phyloP scores from a whole-genome alignment of 495 filamentous ascomycete genomes.

The Chaetomium cochliodes region DNA sequence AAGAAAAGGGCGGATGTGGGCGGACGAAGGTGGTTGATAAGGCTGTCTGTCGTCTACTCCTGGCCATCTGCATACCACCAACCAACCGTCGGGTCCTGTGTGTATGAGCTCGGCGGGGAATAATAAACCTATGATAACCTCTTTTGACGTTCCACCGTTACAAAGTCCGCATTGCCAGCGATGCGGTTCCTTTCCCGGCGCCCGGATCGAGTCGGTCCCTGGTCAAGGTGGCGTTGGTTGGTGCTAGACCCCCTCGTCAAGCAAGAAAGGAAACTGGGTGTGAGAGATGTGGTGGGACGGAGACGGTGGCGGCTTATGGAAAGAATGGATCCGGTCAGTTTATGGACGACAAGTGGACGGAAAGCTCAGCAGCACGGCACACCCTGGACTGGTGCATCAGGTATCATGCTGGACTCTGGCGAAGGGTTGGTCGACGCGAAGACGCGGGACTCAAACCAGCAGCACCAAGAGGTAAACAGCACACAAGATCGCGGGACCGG shows the following conservation, averaged over 20 bases:
- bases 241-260: constrained; percentile 2
- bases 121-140: constrained; percentile 19
- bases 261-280: constrained; percentile 4
- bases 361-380: constrained; percentile 28
- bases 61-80: constrained; percentile 33
- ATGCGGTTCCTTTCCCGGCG: constrained; percentile 28
- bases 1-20: constrained; percentile 12
- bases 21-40: constrained; percentile 27
- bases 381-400: constrained; percentile 30
- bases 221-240: not conserved
- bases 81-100: constrained; percentile 19
- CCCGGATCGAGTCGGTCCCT: constrained; percentile 5
- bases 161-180: constrained; percentile 40
- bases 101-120: constrained; percentile 22
- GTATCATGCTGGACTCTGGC: constrained; percentile 30
- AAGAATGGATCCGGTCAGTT: constrained; percentile 27
- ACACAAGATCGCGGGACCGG: constrained; percentile 17
- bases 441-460: constrained; percentile 25
- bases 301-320: constrained; percentile 21
- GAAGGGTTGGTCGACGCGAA: constrained; percentile 29
- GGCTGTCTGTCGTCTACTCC: constrained; percentile 16
- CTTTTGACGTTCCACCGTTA: constrained; percentile 32
- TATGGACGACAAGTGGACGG: constrained; percentile 19
- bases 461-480: constrained; percentile 27
- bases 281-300: constrained; percentile 19